Evolutionary conservation across 2,329 filamentous ascomycete genomes (phyloP).

Genomic region (Lecanicillium sp.): DNA sequence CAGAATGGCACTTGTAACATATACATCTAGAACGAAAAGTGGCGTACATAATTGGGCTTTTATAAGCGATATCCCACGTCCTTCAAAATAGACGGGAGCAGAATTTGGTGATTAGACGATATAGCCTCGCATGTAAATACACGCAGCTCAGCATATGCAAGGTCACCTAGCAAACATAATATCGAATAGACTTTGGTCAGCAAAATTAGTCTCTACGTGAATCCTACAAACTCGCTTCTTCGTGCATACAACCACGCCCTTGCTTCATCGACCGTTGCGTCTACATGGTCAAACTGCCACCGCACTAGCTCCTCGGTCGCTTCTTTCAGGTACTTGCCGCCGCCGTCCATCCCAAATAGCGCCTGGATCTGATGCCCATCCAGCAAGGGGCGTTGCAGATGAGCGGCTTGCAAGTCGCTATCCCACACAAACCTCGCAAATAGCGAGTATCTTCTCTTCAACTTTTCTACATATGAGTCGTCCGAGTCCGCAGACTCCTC

Average conservation of each 20-base stretch:
- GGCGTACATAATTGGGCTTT: background rate
- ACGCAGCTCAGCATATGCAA: too few species aligned
- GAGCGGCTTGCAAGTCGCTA: slow-evolving; percentile 6
- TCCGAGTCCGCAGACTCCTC: too few species aligned
- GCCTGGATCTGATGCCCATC: slow-evolving; percentile 10
- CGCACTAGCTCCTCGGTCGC: slow-evolving; percentile 7
- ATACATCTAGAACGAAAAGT: background rate
- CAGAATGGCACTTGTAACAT: slow-evolving; percentile 33
- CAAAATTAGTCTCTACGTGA: too few species aligned
- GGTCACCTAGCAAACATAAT: too few species aligned
- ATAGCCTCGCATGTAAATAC: too few species aligned
- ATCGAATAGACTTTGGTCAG: too few species aligned
- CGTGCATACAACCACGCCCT: slow-evolving; percentile 12
- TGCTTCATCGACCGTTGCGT: slow-evolving; percentile 7
- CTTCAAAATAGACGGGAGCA: too few species aligned
- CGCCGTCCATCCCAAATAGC: slow-evolving; percentile 8
- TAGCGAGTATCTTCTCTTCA: background rate
- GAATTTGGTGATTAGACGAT: too few species aligned
- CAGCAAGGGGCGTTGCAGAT: slow-evolving; percentile 7
- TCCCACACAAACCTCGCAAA: slow-evolving; percentile 9
- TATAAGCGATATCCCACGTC: background rate
- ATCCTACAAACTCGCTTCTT: too few species aligned
- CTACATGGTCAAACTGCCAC: slow-evolving; percentile 12
- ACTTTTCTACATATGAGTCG: too few species aligned
- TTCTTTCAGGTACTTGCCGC: slow-evolving; percentile 10